phyloP scores from a whole-genome alignment of 208 protist genomes.

The Leptomonas seymouri region DNA sequence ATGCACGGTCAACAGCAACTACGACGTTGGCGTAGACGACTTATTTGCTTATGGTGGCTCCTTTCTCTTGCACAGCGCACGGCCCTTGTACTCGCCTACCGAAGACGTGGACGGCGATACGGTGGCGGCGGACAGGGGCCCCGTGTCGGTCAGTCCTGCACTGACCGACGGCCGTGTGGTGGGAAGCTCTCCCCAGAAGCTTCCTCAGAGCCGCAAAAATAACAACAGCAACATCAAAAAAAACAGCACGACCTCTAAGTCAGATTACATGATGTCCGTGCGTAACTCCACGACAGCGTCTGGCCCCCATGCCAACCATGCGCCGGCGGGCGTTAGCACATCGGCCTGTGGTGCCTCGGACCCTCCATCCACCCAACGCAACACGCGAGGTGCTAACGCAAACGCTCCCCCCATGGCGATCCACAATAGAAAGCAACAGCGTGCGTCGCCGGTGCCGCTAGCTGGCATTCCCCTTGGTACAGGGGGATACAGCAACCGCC shows the following conservation, averaged over 20 bases:
- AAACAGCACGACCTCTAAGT: neutral
- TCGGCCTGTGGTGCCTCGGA: neutral
- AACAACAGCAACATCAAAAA: neutral
- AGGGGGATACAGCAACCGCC: neutral
- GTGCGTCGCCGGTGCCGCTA: neutral
- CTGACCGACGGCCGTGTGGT: neutral
- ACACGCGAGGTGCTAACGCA: neutral
- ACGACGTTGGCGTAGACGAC: constrained; percentile 4
- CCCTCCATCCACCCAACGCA: neutral
- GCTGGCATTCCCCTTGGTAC: neutral
- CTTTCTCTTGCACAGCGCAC: constrained; percentile 8
- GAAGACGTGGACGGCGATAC: neutral
- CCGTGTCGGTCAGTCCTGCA: neutral
- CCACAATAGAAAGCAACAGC: neutral
- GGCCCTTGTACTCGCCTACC: constrained; percentile 4
- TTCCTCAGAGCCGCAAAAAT: neutral
- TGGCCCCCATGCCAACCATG: neutral
- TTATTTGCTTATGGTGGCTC: constrained; percentile 18
- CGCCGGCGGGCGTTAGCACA: constrained; percentile 10
- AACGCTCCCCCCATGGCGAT: neutral
- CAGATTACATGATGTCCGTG: neutral
- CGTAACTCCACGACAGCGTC: no score
- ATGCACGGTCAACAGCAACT: constrained; percentile 1
- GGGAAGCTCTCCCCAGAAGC: neutral
- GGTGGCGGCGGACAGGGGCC: neutral